A percentile compares a stretch with the other conserved stretches of the same genome.
These are phyloP conservation scores for Sechiopsis laciniata DNA, from an alignment of 306 rosid species.

Conservation along the genomic window DNA sequence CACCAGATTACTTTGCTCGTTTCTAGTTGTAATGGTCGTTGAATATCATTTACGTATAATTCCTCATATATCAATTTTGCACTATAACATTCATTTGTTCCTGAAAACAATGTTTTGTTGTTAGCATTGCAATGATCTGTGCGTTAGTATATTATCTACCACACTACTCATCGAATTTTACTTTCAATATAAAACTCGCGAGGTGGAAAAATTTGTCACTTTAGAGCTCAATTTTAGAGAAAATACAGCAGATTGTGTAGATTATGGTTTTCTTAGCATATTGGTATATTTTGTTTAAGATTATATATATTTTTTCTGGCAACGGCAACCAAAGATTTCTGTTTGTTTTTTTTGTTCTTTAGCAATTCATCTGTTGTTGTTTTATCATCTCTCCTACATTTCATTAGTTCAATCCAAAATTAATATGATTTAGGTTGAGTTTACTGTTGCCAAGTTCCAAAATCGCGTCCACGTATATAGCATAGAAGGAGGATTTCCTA, in stretches of 20 bases:
- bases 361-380: neutral
- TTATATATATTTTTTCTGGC: neutral
- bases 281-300: neutral
- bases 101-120: neutral
- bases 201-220: neutral
- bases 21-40: neutral
- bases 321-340: neutral
- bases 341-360: neutral
- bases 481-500: constrained; percentile 72
- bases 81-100: neutral
- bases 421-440: constrained; percentile 46
- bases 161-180: neutral
- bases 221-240: neutral
- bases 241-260: constrained; percentile 2
- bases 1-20: neutral
- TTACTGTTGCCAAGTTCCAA: constrained; percentile 67
- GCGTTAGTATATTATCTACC: neutral
- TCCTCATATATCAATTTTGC: neutral
- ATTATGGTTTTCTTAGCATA: neutral
- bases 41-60: neutral
- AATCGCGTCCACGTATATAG: constrained; percentile 70
- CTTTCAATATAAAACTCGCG: neutral
- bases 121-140: neutral
- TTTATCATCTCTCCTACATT: neutral
- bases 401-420: neutral